phyloP scores from a whole-genome alignment of 441 rosid species.

The Gossypium schwendimanii region DNA sequence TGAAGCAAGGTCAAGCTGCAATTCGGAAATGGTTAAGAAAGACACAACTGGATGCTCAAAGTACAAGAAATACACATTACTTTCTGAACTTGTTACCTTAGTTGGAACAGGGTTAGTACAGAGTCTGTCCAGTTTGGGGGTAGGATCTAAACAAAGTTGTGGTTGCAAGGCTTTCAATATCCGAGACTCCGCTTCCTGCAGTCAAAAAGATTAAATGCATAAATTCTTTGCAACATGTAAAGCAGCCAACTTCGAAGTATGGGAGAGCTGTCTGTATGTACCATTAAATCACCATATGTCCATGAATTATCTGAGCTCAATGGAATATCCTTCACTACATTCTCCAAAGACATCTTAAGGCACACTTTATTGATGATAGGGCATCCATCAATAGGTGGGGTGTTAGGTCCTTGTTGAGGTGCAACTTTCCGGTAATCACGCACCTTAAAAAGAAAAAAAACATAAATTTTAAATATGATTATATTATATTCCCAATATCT shows the following conservation, averaged over 20 bases:
- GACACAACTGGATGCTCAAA: constrained; percentile 12
- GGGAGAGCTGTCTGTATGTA: constrained; percentile 21
- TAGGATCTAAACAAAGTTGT: constrained; percentile 80
- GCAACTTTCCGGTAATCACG: constrained; percentile 64
- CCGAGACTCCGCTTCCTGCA: constrained; percentile 89
- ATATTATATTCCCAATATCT: not conserved
- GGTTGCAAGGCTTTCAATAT: constrained; percentile 93
- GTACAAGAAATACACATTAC: not conserved
- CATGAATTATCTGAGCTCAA: constrained; percentile 68
- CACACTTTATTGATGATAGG: constrained; percentile 54
- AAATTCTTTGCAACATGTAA: not conserved
- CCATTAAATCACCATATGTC: constrained; percentile 98
- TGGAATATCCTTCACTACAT: constrained; percentile 89
- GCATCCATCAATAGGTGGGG: constrained; percentile 23
- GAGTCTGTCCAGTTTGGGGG: constrained; percentile 79
- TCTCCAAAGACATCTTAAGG: constrained; percentile 84
- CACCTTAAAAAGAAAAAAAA: constrained; percentile 46
- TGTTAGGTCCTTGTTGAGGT: constrained; percentile 44
- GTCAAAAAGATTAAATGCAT: not conserved
- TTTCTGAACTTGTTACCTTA: constrained; percentile 37
- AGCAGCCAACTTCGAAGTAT: not conserved
- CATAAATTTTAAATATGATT: not conserved
- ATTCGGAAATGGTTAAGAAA: constrained; percentile 19
- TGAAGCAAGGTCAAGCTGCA: constrained; percentile 70
- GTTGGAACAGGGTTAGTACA: constrained; percentile 39